Percentiles rank a stretch among this genome's conserved stretches.
phyloP scores from a whole-genome alignment of 2,329 filamentous ascomycete genomes.

The Xylogone sp. region DNA sequence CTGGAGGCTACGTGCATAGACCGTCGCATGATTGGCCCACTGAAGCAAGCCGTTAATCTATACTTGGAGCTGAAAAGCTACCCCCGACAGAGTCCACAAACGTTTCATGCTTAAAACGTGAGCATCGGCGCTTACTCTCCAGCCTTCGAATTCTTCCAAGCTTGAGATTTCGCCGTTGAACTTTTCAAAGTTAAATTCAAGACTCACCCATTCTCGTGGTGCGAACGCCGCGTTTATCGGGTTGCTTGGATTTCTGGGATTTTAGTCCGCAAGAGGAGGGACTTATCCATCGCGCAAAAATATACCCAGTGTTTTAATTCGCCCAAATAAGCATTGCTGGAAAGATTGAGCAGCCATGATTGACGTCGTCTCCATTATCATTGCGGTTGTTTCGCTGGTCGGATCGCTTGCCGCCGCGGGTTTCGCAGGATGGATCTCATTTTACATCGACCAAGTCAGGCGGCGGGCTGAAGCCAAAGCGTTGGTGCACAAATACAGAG shows the following conservation, averaged over 20 bases:
- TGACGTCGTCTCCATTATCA: constrained; percentile 19
- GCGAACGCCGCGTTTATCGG: no score
- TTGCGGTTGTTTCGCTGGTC: constrained; percentile 21
- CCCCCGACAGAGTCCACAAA: no score
- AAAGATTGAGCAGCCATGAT: constrained; percentile 11
- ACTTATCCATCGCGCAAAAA: not conserved
- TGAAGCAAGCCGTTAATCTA: no score
- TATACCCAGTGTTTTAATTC: not conserved
- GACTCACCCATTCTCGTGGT: no score
- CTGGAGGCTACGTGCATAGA: not conserved
- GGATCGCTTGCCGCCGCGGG: constrained; percentile 19
- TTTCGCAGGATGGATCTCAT: constrained; percentile 24
- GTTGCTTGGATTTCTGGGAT: no score
- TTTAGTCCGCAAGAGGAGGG: no score
- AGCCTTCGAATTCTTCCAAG: no score
- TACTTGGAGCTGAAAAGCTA: no score
- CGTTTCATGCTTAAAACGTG: no score
- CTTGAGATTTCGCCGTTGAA: no score
- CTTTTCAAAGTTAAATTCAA: no score
- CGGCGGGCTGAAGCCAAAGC: constrained; percentile 18
- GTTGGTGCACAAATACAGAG: constrained; percentile 22
- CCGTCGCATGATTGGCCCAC: not conserved
- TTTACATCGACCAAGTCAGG: constrained; percentile 21
- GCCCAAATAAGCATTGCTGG: not conserved
- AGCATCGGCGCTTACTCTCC: no score